Conservation (phyloP, 2,329 filamentous ascomycete genomes). For the Cercospora nicotianae region DNA sequence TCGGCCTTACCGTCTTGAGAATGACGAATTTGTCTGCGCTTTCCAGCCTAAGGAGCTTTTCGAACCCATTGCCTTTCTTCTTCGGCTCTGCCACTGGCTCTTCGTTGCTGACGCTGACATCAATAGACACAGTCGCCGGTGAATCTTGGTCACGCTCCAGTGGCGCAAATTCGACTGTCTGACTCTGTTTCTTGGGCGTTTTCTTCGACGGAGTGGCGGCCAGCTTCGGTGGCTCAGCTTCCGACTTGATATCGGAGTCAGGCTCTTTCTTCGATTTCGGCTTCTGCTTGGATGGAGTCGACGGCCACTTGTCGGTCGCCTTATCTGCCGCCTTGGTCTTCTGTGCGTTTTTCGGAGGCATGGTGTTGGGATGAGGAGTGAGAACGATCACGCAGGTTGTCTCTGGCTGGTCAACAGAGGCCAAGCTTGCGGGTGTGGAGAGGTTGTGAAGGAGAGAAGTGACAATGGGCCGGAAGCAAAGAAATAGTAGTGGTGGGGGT, state of each 20-base stretch:
- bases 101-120: conserved; percentile 31
- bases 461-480: background rate
- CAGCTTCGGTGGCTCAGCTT: conserved; percentile 8
- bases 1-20: conserved; percentile 34
- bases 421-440: background rate
- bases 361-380: conserved; percentile 5
- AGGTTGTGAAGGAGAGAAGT: background rate
- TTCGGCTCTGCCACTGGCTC: conserved; percentile 24
- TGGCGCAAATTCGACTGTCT: conserved; percentile 15
- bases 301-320: background rate
- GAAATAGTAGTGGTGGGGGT: background rate
- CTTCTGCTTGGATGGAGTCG: background rate
- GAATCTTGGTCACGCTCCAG: conserved; percentile 22
- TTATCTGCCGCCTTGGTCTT: conserved; percentile 15
- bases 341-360: conserved; percentile 33
- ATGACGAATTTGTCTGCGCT: conserved; percentile 37
- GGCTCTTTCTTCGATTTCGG: background rate
- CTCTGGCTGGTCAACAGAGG: background rate
- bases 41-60: conserved; percentile 36
- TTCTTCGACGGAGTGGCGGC: conserved; percentile 20
- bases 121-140: conserved; percentile 27
- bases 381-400: background rate
- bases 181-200: conserved; percentile 6
- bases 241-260: conserved; percentile 5
- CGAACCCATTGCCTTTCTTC: conserved; percentile 28